Conservation (phyloP, 768 basidiomycete species). For the Panus rudis region DNA sequence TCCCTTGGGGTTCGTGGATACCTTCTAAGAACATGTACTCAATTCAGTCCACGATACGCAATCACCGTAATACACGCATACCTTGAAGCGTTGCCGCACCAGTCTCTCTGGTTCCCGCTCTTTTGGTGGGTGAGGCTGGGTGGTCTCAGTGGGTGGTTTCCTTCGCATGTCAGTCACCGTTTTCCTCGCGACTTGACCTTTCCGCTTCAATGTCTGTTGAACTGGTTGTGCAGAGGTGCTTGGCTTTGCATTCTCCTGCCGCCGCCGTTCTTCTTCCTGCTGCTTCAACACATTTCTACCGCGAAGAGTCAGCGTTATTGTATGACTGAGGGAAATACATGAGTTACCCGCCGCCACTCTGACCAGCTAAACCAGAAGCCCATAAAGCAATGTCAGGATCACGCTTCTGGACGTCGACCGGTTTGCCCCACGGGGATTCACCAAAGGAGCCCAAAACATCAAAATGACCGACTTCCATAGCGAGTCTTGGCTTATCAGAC, state of each 20-base stretch:
- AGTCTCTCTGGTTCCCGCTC: not conserved
- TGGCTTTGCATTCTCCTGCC: too few species aligned
- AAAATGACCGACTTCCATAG: constrained; percentile 46
- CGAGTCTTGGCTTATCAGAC: constrained; percentile 35
- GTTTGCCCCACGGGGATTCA: constrained; percentile 45
- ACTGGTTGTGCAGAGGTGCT: too few species aligned
- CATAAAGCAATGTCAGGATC: constrained; percentile 37
- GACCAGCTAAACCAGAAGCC: constrained; percentile 46
- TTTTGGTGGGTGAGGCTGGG: not conserved
- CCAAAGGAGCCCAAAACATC: constrained; percentile 35
- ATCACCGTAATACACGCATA: too few species aligned
- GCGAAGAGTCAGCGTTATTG: not conserved
- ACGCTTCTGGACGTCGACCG: constrained; percentile 36
- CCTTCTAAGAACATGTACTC: too few species aligned
- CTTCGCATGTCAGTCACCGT: not conserved
- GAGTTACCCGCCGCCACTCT: constrained; percentile 58
- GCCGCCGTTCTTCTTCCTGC: constrained; percentile 33
- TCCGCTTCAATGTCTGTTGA: too few species aligned
- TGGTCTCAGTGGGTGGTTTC: not conserved
- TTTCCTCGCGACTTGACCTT: too few species aligned
- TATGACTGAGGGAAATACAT: constrained; percentile 1
- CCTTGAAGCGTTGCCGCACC: too few species aligned
- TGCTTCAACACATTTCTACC: constrained; percentile 40
- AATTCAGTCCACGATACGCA: too few species aligned
- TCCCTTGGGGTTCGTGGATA: too few species aligned